Evolutionary conservation across 225 moss, liverwort and hornwort genomes (phyloP), one percentile per base, ranked within the genome.

Genomic region (Neckera pumila): DNA sequence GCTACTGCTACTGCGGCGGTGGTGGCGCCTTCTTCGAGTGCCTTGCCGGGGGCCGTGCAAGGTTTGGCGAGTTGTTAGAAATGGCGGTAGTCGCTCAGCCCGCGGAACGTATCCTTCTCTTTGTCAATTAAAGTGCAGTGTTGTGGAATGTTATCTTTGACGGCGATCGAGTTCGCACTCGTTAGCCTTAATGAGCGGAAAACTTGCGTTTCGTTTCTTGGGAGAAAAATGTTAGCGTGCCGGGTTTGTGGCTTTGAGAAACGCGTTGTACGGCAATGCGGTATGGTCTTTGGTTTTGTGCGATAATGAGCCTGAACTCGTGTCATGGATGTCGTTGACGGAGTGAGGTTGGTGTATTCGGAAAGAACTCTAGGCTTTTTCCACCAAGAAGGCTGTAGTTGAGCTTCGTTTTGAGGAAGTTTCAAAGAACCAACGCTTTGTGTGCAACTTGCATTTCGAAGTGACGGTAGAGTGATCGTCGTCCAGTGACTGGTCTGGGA

Each of bases 51-150:
- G 53, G 59, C 70, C 80, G 83, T 85, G 89, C 86, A 78, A 86
- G 86, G 77, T 86, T 97, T 95, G 96, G 91, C 92, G 89, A 87
- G 92, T 90, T 86, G 89, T 92, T 89, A 92, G 96, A 97, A 88
- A 98, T 98, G 98, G 98, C 98, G 94, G 96, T 94, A 95, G 98
- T 98, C 95, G 98, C 98, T 96, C 95, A 97, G 94, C 93, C 97
- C 94, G 96, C 93, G 93, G 96, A 98, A 96, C 96, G 96, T 98
- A 98, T 98, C 98, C 96, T 94, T 79, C 86, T 51, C 38, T 88
- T 90, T 69, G 67, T 51, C 19, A 86, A 86, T 79, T 86, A 94
- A 91, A 90, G 87, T 93, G 85, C 94, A 91, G 94, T 89, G 80
- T 51, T 60, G 77, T 60, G 56, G 88, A 75, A 80, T 84, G 81